phyloP scores from a whole-genome alignment of 352 stramenopile genomes.

The Pythium folliculosum region DNA sequence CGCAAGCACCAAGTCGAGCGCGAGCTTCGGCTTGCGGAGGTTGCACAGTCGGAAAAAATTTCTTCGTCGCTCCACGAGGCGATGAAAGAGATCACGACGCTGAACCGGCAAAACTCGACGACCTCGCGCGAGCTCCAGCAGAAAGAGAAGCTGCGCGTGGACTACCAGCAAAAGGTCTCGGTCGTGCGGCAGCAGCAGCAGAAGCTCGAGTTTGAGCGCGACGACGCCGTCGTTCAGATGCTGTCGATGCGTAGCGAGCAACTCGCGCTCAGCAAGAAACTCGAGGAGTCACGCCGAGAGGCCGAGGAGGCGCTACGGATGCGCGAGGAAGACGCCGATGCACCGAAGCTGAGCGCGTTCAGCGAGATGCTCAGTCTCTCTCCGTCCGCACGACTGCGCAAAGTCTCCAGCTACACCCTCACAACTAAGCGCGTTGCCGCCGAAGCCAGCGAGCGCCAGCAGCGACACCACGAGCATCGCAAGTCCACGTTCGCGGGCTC shows the following conservation, averaged over 20 bases:
- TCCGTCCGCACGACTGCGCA: slow-evolving; percentile 10
- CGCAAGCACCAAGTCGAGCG: slow-evolving; percentile 52
- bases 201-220: slow-evolving; percentile 51
- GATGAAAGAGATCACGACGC: slow-evolving; percentile 46
- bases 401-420: slow-evolving; percentile 25
- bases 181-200: slow-evolving; percentile 53
- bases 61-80: slow-evolving; percentile 54
- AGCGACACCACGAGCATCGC: slow-evolving; percentile 22
- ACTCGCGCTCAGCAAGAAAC: slow-evolving; percentile 33
- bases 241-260: slow-evolving; percentile 44
- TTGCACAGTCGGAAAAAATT: slow-evolving; percentile 56
- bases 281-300: slow-evolving; percentile 48
- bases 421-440: slow-evolving; percentile 27
- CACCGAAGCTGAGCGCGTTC: slow-evolving; percentile 49
- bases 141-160: slow-evolving; percentile 53
- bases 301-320: slow-evolving; percentile 52
- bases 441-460: slow-evolving; percentile 13
- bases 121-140: slow-evolving; percentile 50
- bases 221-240: slow-evolving; percentile 51
- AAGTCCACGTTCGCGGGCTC: slow-evolving; percentile 28
- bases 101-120: slow-evolving; percentile 53
- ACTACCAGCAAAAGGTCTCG: slow-evolving; percentile 54
- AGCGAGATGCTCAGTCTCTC: slow-evolving; percentile 33
- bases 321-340: slow-evolving; percentile 73
- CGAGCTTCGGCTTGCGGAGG: slow-evolving; percentile 50